These are phyloP conservation scores for Russula sp. DNA, from an alignment of 768 basidiomycete species.

Conservation along the genomic window DNA sequence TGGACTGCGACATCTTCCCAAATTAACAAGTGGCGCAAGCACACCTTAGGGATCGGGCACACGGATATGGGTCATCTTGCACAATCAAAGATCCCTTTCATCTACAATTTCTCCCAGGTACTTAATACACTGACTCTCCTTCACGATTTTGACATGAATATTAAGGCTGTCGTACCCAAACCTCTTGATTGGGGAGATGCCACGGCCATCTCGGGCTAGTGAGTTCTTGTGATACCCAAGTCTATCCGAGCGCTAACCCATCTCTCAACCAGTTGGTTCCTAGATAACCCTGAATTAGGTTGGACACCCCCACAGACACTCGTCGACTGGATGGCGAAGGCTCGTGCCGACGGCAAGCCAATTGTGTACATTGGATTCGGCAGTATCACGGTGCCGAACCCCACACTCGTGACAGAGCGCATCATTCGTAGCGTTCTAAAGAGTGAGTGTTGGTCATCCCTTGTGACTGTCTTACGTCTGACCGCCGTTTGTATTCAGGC, in stretches of 20 bases:
- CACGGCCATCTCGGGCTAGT: conserved; percentile 51
- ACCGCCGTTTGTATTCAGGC: conserved; percentile 32
- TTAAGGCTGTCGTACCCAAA: conserved; percentile 53
- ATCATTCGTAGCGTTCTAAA: conserved; percentile 58
- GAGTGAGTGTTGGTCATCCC: conserved; percentile 35
- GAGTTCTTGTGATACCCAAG: conserved; percentile 23
- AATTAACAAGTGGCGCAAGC: conserved; percentile 58
- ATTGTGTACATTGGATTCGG: conserved; percentile 72
- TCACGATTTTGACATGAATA: not conserved
- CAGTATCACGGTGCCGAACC: conserved; percentile 59
- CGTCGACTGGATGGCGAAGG: conserved; percentile 50
- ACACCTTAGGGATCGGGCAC: conserved; percentile 41
- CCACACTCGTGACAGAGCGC: conserved; percentile 45
- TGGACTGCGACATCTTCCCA: conserved; percentile 63
- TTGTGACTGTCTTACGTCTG: not conserved
- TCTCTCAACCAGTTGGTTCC: conserved; percentile 47
- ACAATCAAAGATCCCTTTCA: conserved; percentile 52
- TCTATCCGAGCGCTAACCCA: not conserved
- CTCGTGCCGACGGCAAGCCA: conserved; percentile 47
- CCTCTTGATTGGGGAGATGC: conserved; percentile 64
- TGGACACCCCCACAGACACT: conserved; percentile 52
- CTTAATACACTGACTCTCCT: not conserved
- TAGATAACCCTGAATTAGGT: conserved; percentile 53
- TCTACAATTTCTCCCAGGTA: conserved; percentile 61
- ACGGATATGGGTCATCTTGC: conserved; percentile 58